A percentile compares a stretch with the other conserved stretches of the same genome.
Evolutionary conservation across 202 grass and related monocot genomes (phyloP).

Genomic region (Brachypodium distachyon): DNA sequence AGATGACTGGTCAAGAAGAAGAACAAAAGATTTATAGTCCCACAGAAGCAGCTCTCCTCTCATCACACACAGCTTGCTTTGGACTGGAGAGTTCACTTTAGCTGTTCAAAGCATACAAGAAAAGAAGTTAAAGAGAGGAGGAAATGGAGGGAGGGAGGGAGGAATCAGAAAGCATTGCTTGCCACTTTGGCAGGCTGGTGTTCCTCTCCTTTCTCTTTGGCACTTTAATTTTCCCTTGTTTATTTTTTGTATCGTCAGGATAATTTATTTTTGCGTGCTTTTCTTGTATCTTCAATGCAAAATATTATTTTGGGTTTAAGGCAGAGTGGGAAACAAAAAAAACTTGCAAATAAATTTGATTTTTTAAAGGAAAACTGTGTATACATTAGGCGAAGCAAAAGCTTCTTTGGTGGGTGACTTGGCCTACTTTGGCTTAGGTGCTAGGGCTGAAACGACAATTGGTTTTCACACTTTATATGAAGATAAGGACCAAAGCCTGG

Average conservation of each 20-base stretch:
- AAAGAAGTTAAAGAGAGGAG: conserved; percentile 47
- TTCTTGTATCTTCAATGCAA: background rate
- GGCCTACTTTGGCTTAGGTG: background rate
- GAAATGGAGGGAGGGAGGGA: background rate
- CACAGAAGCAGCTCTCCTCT: conserved; percentile 16
- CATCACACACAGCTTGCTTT: conserved; percentile 23
- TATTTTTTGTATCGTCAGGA: background rate
- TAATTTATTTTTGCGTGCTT: background rate
- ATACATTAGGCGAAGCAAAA: background rate
- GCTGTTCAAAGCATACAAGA: conserved; percentile 39
- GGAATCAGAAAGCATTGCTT: conserved; percentile 23
- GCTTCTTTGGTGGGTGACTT: background rate
- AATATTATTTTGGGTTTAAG: background rate
- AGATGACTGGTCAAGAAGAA: conserved; percentile 27
- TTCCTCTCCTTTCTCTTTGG: background rate
- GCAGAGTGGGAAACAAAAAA: background rate
- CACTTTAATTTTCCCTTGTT: background rate
- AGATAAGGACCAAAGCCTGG: background rate
- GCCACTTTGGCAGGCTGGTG: conserved; percentile 21
- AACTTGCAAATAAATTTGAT: background rate
- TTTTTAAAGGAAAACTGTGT: background rate
- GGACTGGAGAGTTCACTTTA: conserved; percentile 44
- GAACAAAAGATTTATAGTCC: background rate
- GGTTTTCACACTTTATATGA: background rate
- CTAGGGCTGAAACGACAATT: background rate